Conservation (phyloP, 208 protist species). For the Leishmania amazonensis region DNA sequence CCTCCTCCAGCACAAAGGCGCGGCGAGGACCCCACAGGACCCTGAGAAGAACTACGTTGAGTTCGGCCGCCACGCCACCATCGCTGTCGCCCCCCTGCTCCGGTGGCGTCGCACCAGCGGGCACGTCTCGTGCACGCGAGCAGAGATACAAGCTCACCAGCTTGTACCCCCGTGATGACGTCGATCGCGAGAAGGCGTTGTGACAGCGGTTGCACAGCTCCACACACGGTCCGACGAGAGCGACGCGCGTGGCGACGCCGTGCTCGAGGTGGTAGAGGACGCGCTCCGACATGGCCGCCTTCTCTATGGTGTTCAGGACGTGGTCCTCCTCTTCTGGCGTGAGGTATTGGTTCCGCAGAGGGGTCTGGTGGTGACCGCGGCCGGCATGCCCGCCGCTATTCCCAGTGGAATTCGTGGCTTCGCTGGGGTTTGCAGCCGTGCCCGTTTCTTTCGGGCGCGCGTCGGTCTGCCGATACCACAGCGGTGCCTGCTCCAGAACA, state of each 20-base stretch:
- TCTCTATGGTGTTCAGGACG: slow-evolving; percentile 15
- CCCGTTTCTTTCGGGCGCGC: not conserved
- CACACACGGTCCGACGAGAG: slow-evolving; percentile 61
- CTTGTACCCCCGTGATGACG: slow-evolving; percentile 4
- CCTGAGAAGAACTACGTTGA: slow-evolving; percentile 47
- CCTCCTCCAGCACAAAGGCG: slow-evolving; percentile 46
- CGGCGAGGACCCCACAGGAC: slow-evolving; percentile 31
- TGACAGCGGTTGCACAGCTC: slow-evolving; percentile 61
- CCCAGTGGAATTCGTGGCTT: not conserved
- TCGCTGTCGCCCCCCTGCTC: not conserved
- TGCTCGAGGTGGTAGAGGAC: slow-evolving; percentile 43
- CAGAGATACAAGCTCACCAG: slow-evolving; percentile 47
- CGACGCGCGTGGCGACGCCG: slow-evolving; percentile 46
- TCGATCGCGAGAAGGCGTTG: slow-evolving; percentile 23
- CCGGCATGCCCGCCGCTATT: not conserved
- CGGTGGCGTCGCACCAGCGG: not conserved
- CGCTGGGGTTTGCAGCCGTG: not conserved
- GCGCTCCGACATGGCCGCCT: slow-evolving; percentile 3
- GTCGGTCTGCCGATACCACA: slow-evolving; percentile 18
- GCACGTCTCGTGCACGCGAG: slow-evolving; percentile 36
- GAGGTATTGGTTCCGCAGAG: slow-evolving; percentile 12
- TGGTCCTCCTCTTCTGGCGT: slow-evolving; percentile 16
- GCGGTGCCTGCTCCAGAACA: slow-evolving; percentile 11
- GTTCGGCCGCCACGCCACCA: slow-evolving; percentile 22
- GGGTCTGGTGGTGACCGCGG: not conserved